Evolutionary conservation across 495 filamentous ascomycete genomes (phyloP).

Genomic region (Aspergillus indologenus): DNA sequence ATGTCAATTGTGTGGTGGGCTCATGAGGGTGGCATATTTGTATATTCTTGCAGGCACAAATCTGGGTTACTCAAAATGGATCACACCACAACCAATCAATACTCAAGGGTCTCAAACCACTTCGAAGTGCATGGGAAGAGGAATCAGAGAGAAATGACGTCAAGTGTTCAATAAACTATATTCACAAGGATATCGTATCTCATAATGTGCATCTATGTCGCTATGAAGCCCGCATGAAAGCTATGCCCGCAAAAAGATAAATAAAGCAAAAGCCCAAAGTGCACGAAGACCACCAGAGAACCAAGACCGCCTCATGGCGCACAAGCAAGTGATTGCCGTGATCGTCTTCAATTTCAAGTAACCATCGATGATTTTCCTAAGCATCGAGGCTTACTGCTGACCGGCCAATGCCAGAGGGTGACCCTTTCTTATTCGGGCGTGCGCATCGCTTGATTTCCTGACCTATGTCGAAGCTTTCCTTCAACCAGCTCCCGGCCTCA

Average conservation of each 20-base stretch:
- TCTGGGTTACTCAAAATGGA: too few species aligned
- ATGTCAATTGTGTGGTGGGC: too few species aligned
- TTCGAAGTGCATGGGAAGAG: too few species aligned
- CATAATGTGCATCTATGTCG: background rate
- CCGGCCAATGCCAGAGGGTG: constrained; percentile 7
- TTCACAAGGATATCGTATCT: constrained; percentile 10
- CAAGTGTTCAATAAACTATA: too few species aligned
- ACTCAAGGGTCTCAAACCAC: too few species aligned
- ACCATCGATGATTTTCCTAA: background rate
- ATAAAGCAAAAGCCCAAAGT: background rate
- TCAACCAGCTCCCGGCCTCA: constrained; percentile 45
- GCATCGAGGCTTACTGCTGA: constrained; percentile 8
- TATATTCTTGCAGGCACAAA: too few species aligned
- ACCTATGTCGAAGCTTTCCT: constrained; percentile 42
- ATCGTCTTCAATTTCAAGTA: background rate
- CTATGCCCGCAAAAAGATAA: background rate
- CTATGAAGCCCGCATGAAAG: background rate
- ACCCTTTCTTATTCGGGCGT: constrained; percentile 10
- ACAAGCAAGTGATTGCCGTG: background rate
- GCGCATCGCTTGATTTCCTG: constrained; percentile 24
- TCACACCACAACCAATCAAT: too few species aligned
- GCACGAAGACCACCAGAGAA: background rate
- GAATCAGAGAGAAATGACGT: too few species aligned
- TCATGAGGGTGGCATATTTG: too few species aligned
- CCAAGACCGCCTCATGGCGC: too few species aligned